Percentiles rank a stretch among this genome's conserved stretches.
phyloP scores from a whole-genome alignment of 148 eudicot genomes.

The Linanthus parryae region DNA sequence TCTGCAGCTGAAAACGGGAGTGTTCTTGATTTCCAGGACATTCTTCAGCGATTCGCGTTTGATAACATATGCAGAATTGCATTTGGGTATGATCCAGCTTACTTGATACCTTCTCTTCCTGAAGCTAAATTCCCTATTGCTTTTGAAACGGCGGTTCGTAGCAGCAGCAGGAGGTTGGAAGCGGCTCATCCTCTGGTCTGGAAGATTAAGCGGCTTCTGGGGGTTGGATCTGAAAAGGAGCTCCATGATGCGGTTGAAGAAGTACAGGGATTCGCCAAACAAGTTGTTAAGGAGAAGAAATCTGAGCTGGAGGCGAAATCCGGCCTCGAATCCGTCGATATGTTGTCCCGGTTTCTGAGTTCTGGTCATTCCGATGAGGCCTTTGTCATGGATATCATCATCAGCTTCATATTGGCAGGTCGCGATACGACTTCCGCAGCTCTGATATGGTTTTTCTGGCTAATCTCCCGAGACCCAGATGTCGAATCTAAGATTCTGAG shows the following conservation, averaged over 20 bases:
- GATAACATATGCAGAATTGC: slow-evolving; percentile 37
- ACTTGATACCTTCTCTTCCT: slow-evolving; percentile 17
- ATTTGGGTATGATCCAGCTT: slow-evolving; percentile 37
- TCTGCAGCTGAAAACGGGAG: slow-evolving; percentile 6
- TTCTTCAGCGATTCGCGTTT: slow-evolving; percentile 31
- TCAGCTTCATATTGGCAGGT: slow-evolving; percentile 33
- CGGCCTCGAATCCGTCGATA: slow-evolving; percentile 14
- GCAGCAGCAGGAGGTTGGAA: slow-evolving; percentile 5
- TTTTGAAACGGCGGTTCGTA: slow-evolving; percentile 1
- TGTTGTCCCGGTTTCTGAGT: slow-evolving; percentile 28
- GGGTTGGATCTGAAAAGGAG: slow-evolving; percentile 21
- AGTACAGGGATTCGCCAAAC: slow-evolving; percentile 19
- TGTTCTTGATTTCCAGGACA: slow-evolving; percentile 30
- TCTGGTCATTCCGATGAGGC: slow-evolving; percentile 31
- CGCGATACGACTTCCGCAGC: slow-evolving; percentile 37
- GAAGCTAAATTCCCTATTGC: slow-evolving; percentile 3
- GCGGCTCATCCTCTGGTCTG: slow-evolving; percentile 17
- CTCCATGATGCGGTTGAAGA: background rate
- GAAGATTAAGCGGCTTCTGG: slow-evolving; percentile 20
- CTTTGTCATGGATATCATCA: slow-evolving; percentile 24
- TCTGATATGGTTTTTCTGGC: slow-evolving; percentile 37
- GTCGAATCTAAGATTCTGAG: slow-evolving; percentile 15
- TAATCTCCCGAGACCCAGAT: slow-evolving; percentile 9
- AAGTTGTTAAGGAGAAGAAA: slow-evolving; percentile 21
- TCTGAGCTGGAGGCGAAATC: slow-evolving; percentile 11